Percentiles rank a stretch among this genome's conserved stretches.
These are phyloP conservation scores for Eucalyptus pauciflora DNA, from an alignment of 345 rosid genomes.

Conservation along the genomic window DNA sequence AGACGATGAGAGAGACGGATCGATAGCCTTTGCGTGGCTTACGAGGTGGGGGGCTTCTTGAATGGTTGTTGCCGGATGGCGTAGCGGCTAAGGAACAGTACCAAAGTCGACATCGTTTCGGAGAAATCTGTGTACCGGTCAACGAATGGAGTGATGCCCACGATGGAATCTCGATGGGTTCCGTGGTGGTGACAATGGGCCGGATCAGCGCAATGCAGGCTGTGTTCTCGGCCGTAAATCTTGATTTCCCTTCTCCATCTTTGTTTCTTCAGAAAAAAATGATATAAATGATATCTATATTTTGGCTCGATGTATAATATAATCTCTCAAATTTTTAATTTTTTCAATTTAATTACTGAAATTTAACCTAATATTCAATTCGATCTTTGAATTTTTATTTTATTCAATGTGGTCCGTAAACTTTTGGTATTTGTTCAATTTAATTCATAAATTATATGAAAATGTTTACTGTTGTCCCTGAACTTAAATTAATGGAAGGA, in stretches of 20 bases:
- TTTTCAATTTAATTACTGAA: too few relatives aligned
- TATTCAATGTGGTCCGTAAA: fast-evolving
- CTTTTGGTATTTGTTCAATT: too few relatives aligned
- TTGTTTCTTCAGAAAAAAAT: too few relatives aligned
- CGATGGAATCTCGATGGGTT: neutral
- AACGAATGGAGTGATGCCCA: neutral
- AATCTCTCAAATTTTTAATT: too few relatives aligned
- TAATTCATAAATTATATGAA: too few relatives aligned
- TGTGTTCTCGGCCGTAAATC: neutral
- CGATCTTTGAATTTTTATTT: too few relatives aligned
- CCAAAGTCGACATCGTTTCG: neutral
- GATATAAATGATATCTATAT: too few relatives aligned
- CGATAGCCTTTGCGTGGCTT: neutral
- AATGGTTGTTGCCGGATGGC: neutral
- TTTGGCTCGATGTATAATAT: too few relatives aligned
- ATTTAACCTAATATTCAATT: too few relatives aligned
- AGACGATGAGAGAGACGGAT: neutral
- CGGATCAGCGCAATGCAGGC: neutral
- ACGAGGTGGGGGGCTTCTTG: neutral
- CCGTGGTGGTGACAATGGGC: neutral
- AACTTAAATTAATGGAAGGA: too few relatives aligned
- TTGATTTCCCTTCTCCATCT: neutral
- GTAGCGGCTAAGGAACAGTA: neutral
- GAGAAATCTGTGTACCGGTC: neutral
- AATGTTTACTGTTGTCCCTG: too few relatives aligned